A percentile compares a stretch with the other conserved stretches of the same genome.
Evolutionary conservation across 352 stramenopile species (phyloP).

Genomic region (Phytophthora meadii): DNA sequence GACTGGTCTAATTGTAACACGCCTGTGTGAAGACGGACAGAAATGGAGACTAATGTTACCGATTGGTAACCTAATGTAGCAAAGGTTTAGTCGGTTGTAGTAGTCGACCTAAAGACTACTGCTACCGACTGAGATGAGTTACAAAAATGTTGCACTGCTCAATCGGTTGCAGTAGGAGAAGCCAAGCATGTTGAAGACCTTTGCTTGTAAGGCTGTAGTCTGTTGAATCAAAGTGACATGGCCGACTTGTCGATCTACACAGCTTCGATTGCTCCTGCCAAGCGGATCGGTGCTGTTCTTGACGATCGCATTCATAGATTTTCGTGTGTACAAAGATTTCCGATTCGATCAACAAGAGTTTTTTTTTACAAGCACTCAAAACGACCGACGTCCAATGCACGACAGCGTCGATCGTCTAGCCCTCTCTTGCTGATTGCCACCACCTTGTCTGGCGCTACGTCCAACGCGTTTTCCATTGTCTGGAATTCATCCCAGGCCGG

Average conservation of each 20-base stretch:
- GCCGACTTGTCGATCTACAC: no score
- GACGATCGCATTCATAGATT: neutral
- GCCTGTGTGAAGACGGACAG: constrained; percentile 21
- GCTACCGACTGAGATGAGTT: no score
- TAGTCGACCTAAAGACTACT: no score
- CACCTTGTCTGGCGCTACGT: neutral
- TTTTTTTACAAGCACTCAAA: neutral
- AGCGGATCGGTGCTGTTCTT: neutral
- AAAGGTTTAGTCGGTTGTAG: no score
- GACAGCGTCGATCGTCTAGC: constrained; percentile 16
- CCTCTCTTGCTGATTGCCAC: neutral
- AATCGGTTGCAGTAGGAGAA: no score
- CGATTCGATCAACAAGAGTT: neutral
- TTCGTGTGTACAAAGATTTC: constrained; percentile 1
- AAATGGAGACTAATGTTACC: neutral
- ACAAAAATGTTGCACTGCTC: no score
- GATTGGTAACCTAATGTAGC: no score
- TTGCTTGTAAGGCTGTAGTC: no score
- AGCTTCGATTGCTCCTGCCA: neutral
- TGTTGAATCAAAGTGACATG: no score
- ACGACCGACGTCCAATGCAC: constrained; percentile 6
- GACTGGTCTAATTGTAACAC: constrained; percentile 30
- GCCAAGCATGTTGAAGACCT: no score
- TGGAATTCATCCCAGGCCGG: no score
- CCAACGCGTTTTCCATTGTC: neutral